Percentiles rank a stretch among this genome's conserved stretches.
Evolutionary conservation across 129 eudicot species (phyloP).

Genomic region (Cynara cardunculus): DNA sequence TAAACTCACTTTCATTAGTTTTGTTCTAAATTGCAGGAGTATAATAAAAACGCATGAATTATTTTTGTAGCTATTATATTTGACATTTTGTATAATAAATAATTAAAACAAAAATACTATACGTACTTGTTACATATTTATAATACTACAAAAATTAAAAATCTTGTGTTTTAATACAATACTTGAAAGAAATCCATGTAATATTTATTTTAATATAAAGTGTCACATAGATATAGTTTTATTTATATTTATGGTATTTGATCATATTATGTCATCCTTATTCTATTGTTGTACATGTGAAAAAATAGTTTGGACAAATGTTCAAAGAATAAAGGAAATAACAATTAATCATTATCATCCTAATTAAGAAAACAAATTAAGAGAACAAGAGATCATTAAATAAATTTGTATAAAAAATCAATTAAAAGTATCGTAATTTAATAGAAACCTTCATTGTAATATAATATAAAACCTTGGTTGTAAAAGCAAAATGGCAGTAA

Average conservation of each 20-base stretch:
- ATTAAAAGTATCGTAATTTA: neutral
- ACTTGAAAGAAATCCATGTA: too few relatives aligned
- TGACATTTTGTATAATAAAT: too few relatives aligned
- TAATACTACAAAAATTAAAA: too few relatives aligned
- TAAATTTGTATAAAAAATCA: neutral
- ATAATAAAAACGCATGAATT: neutral
- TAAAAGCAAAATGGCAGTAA: neutral
- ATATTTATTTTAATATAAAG: too few relatives aligned
- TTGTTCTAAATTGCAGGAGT: neutral
- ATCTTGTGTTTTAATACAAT: too few relatives aligned
- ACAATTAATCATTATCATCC: neutral
- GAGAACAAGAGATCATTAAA: neutral
- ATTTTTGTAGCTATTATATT: too few relatives aligned
- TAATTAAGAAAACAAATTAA: too few relatives aligned
- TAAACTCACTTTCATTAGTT: neutral
- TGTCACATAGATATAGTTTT: too few relatives aligned
- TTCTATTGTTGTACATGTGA: neutral
- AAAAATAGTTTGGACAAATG: neutral
- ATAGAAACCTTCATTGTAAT: neutral
- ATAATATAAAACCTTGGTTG: neutral
- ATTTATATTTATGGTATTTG: neutral
- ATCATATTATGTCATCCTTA: neutral
- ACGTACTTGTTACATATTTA: neutral
- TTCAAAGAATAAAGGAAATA: neutral
- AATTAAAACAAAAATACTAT: neutral